Evolutionary conservation across 2,329 filamentous ascomycete genomes (phyloP), one percentile per base, ranked within the genome.

Genomic region (Eurotiales sp.): DNA sequence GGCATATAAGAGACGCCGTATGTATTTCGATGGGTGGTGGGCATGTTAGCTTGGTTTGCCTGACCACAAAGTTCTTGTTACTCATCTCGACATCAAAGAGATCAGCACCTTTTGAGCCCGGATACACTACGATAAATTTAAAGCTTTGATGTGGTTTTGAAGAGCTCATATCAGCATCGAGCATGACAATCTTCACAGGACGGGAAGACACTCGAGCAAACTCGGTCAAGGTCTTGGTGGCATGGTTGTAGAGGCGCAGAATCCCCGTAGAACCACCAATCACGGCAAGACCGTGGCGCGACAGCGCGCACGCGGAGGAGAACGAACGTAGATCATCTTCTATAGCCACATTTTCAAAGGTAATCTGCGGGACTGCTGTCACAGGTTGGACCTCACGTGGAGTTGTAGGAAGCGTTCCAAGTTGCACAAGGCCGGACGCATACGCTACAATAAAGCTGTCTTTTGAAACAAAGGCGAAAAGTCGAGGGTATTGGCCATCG

Each of bases 1-100:
- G 48, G 3, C 52, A 53, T 1, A 74, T 54, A 32, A 72, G 61
- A 15, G 64, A 64, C 50, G 77, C 77, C 55, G 77, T 78, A 15
- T 80, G 80, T 12, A 83, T 72, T 2, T 74, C 62, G 48, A 82
- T 81, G 4, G 69, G 71, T 2, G 70, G 58, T 4, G 76, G 73
- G 5, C 74, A 27, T 61, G 54, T 43, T 52, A 71, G 51, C 2
- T 19, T 42, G 2, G 47, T 47, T 32, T 34, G 27, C 30, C 5
- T 37, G 15, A 42, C 17, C n/a, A 32, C 8, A 14, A 56, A 56
- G 39, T 47, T 52, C 21, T 49, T 43, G 23, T 22, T 55, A 5
- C 48, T 46, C 10, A 55, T 34, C 2, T 58, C 55, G 27, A 64
- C 53, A 1, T 52, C 56, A 43, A 70, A 59, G 4, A 71, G 36